Evolutionary conservation across 2,329 filamentous ascomycete species (phyloP), one percentile per base, ranked within the genome.

Genomic region (Calonectria pauciramosa): DNA sequence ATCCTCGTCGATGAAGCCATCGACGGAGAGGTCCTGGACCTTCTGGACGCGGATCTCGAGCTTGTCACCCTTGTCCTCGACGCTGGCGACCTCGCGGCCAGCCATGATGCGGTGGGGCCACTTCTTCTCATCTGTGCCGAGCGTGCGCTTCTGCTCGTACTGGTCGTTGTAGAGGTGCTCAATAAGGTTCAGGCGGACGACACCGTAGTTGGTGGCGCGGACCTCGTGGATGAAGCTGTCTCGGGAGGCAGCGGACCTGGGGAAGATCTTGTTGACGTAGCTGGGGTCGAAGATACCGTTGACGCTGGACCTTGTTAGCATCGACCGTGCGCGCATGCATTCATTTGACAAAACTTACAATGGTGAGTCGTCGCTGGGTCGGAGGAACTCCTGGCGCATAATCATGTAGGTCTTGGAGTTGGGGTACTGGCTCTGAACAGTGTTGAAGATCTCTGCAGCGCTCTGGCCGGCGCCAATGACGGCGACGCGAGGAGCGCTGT

Each of bases 221-320:
- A 97, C 95, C 68, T 93, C 92, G 20, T 89, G 86, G 67, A 98
- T 83, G 38, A 91, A 82, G 75, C 85, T 84, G 73, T 89, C 87
- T 64, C 96, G 94, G 75, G 93, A 88, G 56, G 89, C 87, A 1
- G 92, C 86, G 0, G 93, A 88, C 78, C 93, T 92, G 64, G 91
- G 87, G 87, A 93, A 98, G 79, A 98, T 91, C 56, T 89, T 89
- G 83, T 98, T 94, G 36, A 98, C 93, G 74, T 93, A 94, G 41
- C 94, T 92, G 1, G 96, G 96, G 86, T 99, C 96, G 89, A 99
- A 99, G 82, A 99, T 95, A 82, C 97, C 96, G 85, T 99, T 99
- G 80, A 99, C 96, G 81, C 94, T 96, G 77, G n/a, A 3, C 3
- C n/a, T 49, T 0, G 70, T 87, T 78, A 87, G 79, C 20, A 72